phyloP scores from a whole-genome alignment of 2,329 filamentous ascomycete genomes.

The Pseudocercospora eumusae region DNA sequence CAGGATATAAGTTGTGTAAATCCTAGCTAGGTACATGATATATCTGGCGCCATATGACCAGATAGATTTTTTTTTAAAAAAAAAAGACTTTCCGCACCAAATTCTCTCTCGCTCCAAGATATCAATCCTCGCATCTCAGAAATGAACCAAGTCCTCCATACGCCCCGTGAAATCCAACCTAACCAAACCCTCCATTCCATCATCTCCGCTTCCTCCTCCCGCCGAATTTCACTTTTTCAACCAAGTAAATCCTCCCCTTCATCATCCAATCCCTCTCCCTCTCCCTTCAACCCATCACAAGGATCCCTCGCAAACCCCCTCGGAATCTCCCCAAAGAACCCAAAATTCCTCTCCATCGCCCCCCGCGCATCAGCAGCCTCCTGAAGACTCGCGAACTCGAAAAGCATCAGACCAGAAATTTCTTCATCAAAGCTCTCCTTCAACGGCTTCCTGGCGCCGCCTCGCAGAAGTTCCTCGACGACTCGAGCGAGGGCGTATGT shows the following conservation, averaged over 20 bases:
- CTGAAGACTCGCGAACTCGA: constrained; percentile 19
- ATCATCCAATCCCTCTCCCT: background rate
- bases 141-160: too few species aligned
- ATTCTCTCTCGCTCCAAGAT: too few species aligned
- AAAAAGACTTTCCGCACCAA: too few species aligned
- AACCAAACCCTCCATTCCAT: too few species aligned
- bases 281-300: background rate
- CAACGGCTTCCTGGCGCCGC: constrained; percentile 5
- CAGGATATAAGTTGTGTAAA: too few species aligned
- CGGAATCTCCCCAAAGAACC: constrained; percentile 9
- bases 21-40: too few species aligned
- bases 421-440: constrained; percentile 5
- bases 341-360: constrained; percentile 1
- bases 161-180: too few species aligned
- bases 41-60: too few species aligned
- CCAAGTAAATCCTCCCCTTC: too few species aligned
- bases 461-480: constrained; percentile 9
- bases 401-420: constrained; percentile 1
- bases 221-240: background rate
- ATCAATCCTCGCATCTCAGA: too few species aligned
- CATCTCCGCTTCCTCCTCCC: constrained; percentile 6
- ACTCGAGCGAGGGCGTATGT: constrained; percentile 5
- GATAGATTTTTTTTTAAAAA: too few species aligned
- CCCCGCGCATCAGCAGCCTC: constrained; percentile 13
- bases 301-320: constrained; percentile 12